Conservation (phyloP, 495 filamentous ascomycete genomes). For the Penicillium silybi region DNA sequence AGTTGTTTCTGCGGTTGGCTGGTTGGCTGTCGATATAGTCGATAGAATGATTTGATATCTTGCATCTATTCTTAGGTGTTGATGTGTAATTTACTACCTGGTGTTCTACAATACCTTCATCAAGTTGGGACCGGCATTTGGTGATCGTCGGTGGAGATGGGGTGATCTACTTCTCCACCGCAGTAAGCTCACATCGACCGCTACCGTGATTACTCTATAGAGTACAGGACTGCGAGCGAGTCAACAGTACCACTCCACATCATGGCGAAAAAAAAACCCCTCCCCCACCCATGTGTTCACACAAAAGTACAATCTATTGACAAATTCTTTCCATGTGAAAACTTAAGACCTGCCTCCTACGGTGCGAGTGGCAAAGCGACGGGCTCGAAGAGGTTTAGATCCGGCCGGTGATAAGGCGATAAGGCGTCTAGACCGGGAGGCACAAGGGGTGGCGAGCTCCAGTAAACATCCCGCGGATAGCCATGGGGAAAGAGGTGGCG, state of each 20-base stretch:
- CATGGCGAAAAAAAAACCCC: too few relatives aligned
- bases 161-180: background rate
- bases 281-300: too few relatives aligned
- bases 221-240: background rate
- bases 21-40: too few relatives aligned
- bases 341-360: background rate
- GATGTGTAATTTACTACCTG: too few relatives aligned
- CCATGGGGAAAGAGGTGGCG: background rate
- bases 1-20: too few relatives aligned
- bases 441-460: conserved; percentile 1
- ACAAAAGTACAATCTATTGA: too few relatives aligned
- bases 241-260: background rate
- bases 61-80: too few relatives aligned
- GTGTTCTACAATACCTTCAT: too few relatives aligned
- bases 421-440: background rate
- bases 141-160: background rate
- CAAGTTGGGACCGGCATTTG: background rate
- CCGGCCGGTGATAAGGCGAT: background rate
- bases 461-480: background rate
- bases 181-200: background rate
- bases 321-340: background rate
- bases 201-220: background rate
- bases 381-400: background rate
- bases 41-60: too few relatives aligned
- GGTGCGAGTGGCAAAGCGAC: background rate